Percentiles rank a stretch among this genome's conserved stretches.
Conservation (phyloP, 2,329 filamentous ascomycete species). For the Xylaria polymorpha region DNA sequence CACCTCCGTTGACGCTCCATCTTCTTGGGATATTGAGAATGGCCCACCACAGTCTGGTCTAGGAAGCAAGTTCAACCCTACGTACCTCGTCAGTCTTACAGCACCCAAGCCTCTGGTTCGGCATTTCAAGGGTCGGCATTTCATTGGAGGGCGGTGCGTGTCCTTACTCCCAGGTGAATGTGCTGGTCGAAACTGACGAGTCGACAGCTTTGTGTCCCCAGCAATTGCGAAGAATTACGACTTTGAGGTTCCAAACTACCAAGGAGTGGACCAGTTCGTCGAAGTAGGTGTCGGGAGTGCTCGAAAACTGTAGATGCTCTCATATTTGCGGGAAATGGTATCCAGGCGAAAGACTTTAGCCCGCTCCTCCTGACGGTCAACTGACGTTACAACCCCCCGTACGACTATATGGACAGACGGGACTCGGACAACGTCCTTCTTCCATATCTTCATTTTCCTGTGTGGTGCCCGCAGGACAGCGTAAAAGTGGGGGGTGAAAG, state of each 20-base stretch:
- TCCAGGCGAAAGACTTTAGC: neutral
- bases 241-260: conserved; percentile 83
- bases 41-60: conserved; percentile 83
- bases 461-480: conserved; percentile 59
- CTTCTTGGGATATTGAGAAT: conserved; percentile 90
- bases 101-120: conserved; percentile 91
- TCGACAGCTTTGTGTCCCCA: conserved; percentile 77
- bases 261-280: conserved; percentile 88
- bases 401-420: conserved; percentile 68
- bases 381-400: conserved; percentile 67
- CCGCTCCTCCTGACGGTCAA: conserved; percentile 51
- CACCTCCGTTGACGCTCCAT: conserved; percentile 90
- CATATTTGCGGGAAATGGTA: neutral
- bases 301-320: conserved; percentile 62
- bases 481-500: conserved; percentile 61
- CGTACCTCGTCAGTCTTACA: conserved; percentile 85
- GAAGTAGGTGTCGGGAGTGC: conserved; percentile 69
- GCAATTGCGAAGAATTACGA: conserved; percentile 86
- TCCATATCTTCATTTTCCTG: conserved; percentile 59
- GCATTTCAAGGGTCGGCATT: conserved; percentile 88
- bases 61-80: conserved; percentile 83
- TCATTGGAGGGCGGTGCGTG: conserved; percentile 82
- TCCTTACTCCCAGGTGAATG: conserved; percentile 28
- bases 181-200: conserved; percentile 39
- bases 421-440: conserved; percentile 67